Evolutionary conservation across 192 early-diverging fungal species (phyloP), one percentile per base, ranked within the genome.

Genomic region (Glomus cerebriforme): DNA sequence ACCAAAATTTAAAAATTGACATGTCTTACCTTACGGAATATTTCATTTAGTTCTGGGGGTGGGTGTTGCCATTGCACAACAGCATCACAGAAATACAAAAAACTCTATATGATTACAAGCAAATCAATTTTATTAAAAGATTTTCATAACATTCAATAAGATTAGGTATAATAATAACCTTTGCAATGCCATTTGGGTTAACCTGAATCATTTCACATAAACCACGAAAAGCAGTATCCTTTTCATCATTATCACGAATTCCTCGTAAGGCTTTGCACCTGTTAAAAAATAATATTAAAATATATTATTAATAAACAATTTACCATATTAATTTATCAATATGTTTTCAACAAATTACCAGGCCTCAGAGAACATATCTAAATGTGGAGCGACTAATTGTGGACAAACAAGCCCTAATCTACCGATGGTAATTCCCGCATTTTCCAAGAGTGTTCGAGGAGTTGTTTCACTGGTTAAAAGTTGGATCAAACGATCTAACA

Each of bases 351-450:
- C 67, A 69, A n/a, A n/a, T 27, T 77, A 77, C 97, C 96, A 99
- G 39, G 88, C 87, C 77, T 93, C 86, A 7, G 93, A 88, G 88
- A 99, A 99, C 3, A 85, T 77, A 67, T 92, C 91, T 17, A 99
- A 87, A 71, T 95, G 92, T 66, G 95, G 94, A 70, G 96, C 96
- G 32, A 98, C 93, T 29, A 91, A 71, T 32, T 86, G 81, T 17
- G 97, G 95, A 82, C 91, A 93, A 3, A 95, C 95, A 8, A 92
- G 83, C n/a, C 96, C 98, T 47, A 99, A 83, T 58, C 98, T 91
- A n/a, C 98, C 98, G 70, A 98, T 91, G 17, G 97, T 97, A 80
- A 99, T 98, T 37, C 96, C 97, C 1, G 96, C 93, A 82, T 99
- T 99, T 83, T 99, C 97, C 54, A 88, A 86, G 49, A 99, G 82